A percentile compares a stretch with the other conserved stretches of the same genome.
Evolutionary conservation across 2,329 filamentous ascomycete genomes (phyloP).

Genomic region (Xylaria sp.): DNA sequence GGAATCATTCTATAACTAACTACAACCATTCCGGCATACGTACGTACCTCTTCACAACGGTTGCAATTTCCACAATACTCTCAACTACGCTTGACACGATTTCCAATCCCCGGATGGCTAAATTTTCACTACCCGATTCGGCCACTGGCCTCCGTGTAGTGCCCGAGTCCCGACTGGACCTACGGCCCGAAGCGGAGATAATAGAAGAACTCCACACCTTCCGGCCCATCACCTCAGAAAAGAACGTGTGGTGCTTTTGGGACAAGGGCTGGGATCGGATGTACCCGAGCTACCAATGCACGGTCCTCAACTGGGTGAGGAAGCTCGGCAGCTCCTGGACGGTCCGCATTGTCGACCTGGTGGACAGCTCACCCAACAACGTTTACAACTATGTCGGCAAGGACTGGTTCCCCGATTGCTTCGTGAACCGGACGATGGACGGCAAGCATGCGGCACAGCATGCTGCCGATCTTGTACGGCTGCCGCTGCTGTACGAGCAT

Average conservation of each 20-base stretch:
- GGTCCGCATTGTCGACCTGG: slow-evolving; percentile 46
- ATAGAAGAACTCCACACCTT: slow-evolving; percentile 34
- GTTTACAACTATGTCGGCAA: slow-evolving; percentile 43
- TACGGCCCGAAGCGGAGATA: slow-evolving; percentile 43
- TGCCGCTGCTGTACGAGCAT: slow-evolving; percentile 43
- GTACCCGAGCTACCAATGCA: slow-evolving; percentile 46
- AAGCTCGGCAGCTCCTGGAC: slow-evolving; percentile 49
- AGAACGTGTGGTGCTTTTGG: slow-evolving; percentile 55
- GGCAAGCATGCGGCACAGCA: slow-evolving; percentile 49
- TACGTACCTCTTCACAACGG: not conserved
- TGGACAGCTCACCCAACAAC: slow-evolving; percentile 43
- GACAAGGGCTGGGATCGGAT: slow-evolving; percentile 46
- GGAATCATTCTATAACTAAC: not conserved
- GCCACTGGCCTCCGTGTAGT: slow-evolving; percentile 32
- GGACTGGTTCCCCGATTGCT: slow-evolving; percentile 44
- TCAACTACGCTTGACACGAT: not conserved
- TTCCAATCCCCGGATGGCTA: slow-evolving; percentile 1
- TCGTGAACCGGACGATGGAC: slow-evolving; percentile 47
- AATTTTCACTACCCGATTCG: slow-evolving; percentile 33
- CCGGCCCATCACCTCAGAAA: slow-evolving; percentile 45
- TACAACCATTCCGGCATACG: not conserved
- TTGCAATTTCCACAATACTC: not conserved
- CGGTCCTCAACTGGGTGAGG: slow-evolving; percentile 50
- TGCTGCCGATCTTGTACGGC: slow-evolving; percentile 50
- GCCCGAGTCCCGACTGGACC: slow-evolving; percentile 33